Conservation (phyloP, 129 eudicot species). For the Pseudognaphalium luteoalbum region DNA sequence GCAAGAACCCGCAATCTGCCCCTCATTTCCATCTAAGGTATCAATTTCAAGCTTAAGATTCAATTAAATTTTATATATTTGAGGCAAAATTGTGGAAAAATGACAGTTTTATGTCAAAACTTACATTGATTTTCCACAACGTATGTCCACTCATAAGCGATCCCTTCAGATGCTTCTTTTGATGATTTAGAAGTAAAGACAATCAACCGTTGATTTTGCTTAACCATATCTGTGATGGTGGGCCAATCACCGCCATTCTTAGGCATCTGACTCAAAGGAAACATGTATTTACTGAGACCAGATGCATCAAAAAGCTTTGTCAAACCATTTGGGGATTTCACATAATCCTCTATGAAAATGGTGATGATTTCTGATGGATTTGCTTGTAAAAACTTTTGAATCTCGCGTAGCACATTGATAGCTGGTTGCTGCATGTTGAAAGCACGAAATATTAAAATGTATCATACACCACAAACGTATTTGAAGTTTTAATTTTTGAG, state of each 20-base stretch:
- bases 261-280: slow-evolving; percentile 84
- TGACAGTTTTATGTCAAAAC: slow-evolving; percentile 20
- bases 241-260: slow-evolving; percentile 91
- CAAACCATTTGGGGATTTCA: slow-evolving; percentile 63
- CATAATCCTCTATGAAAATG: slow-evolving; percentile 87
- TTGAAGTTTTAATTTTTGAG: background rate
- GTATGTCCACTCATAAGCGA: slow-evolving; percentile 87
- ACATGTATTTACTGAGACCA: slow-evolving; percentile 65
- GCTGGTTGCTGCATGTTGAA: slow-evolving; percentile 75
- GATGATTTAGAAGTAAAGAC: slow-evolving; percentile 69
- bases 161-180: slow-evolving; percentile 76
- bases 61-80: background rate
- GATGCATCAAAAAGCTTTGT: slow-evolving; percentile 71
- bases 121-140: slow-evolving; percentile 92
- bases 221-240: slow-evolving; percentile 82
- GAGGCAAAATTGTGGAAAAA: background rate
- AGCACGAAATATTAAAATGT: background rate
- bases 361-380: slow-evolving; percentile 89
- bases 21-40: slow-evolving; percentile 73
- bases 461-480: background rate
- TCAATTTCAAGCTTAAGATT: slow-evolving; percentile 13
- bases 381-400: slow-evolving; percentile 55
- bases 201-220: slow-evolving; percentile 68
- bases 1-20: slow-evolving; percentile 69
- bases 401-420: slow-evolving; percentile 64